These are phyloP conservation scores for Kandelia obovata DNA, from an alignment of 345 rosid genomes.

Conservation along the genomic window DNA sequence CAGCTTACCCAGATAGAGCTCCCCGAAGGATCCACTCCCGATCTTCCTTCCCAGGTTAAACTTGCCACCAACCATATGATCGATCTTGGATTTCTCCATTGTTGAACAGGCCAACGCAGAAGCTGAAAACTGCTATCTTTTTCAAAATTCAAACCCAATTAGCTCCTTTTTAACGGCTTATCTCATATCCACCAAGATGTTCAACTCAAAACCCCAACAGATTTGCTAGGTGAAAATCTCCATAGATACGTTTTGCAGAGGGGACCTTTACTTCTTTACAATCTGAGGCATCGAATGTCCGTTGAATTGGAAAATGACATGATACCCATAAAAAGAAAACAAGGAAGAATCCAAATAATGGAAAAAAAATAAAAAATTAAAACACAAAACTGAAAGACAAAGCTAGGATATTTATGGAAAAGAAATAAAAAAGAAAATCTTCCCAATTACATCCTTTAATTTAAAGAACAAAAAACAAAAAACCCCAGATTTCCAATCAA, in stretches of 20 bases:
- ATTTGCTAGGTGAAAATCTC: slow-evolving; percentile 25
- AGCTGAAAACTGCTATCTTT: background rate
- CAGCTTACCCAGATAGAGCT: slow-evolving; percentile 72
- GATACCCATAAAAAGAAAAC: background rate
- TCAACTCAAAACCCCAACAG: slow-evolving; percentile 12
- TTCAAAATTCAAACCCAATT: slow-evolving; percentile 4
- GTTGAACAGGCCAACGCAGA: background rate
- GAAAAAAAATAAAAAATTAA: background rate
- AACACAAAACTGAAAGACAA: background rate
- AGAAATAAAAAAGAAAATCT: slow-evolving; percentile 1
- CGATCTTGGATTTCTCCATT: slow-evolving; percentile 45
- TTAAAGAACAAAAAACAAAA: background rate
- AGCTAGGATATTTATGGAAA: background rate
- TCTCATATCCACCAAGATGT: background rate
- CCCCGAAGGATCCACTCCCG: slow-evolving; percentile 96
- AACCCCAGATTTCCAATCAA: slow-evolving; percentile 7
- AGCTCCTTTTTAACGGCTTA: slow-evolving; percentile 3
- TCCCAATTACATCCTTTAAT: slow-evolving; percentile 10
- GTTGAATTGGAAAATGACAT: background rate
- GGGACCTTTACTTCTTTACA: background rate
- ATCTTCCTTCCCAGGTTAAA: slow-evolving; percentile 93
- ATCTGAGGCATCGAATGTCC: background rate
- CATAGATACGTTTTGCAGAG: background rate
- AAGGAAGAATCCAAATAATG: background rate
- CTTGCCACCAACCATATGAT: slow-evolving; percentile 71